phyloP scores from a whole-genome alignment of 306 rosid species.

The Heteromeles arbutifolia region DNA sequence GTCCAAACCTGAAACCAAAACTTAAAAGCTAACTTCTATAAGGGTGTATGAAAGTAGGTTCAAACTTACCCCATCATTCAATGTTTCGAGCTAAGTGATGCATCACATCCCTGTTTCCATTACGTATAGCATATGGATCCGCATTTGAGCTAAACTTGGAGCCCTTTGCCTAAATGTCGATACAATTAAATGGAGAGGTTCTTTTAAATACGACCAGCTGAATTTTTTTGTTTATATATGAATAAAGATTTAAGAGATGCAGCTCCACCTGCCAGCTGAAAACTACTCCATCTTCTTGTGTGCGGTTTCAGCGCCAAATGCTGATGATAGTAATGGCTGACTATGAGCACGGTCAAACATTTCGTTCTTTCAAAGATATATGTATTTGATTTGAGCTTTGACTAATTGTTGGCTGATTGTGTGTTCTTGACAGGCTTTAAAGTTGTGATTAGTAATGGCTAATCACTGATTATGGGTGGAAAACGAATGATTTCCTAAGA shows the following conservation, averaged over 20 bases:
- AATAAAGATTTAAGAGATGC: not conserved
- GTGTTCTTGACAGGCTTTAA: slow-evolving; percentile 41
- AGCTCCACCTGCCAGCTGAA: not conserved
- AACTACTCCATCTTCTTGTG: not conserved
- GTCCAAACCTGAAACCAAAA: too few species aligned
- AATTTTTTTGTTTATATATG: not conserved
- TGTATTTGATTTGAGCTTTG: not conserved
- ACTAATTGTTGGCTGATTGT: not conserved
- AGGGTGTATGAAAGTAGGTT: not conserved
- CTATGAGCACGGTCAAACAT: not conserved
- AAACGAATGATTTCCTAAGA: not conserved
- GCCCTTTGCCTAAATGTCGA: not conserved
- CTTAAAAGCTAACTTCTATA: not conserved
- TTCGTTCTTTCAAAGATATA: not conserved
- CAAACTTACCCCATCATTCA: not conserved
- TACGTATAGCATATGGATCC: not conserved
- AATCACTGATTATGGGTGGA: not conserved
- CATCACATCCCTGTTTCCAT: not conserved
- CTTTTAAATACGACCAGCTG: not conserved
- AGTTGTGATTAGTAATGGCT: slow-evolving; percentile 19
- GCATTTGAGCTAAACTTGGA: not conserved
- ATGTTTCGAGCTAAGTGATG: not conserved
- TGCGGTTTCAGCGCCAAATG: not conserved
- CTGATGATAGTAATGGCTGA: not conserved
- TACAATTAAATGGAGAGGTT: not conserved